A percentile compares a stretch with the other conserved stretches of the same genome.
Evolutionary conservation across 108 stramenopile genomes (phyloP).

Genomic region (Asterionellopsis glacialis): DNA sequence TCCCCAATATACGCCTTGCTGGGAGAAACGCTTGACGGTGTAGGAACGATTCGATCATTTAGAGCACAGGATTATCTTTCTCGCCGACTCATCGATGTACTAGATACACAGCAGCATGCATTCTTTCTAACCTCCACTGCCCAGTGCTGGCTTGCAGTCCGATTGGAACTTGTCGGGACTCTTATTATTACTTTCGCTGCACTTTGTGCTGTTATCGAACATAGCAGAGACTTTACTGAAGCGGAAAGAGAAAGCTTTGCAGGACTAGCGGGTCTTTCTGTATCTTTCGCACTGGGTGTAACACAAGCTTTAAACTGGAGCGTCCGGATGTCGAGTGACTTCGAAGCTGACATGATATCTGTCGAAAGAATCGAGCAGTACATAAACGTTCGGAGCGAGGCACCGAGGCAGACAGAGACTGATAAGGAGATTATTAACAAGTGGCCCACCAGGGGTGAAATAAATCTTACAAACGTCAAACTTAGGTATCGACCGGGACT

Average conservation of each 20-base stretch:
- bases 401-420: constrained; percentile 27
- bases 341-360: constrained; percentile 90
- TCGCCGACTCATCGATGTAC: constrained; percentile 50
- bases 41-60: constrained; percentile 91
- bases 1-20: constrained; percentile 92
- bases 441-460: constrained; percentile 78
- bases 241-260: constrained; percentile 61
- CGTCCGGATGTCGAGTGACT: constrained; percentile 88
- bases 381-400: constrained; percentile 51
- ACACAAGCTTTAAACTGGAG: constrained; percentile 93
- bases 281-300: constrained; percentile 84
- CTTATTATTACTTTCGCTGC: constrained; percentile 64
- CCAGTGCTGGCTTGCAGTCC: constrained; percentile 95
- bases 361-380: constrained; percentile 88
- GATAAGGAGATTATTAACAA: constrained; percentile 27
- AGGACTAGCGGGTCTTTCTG: constrained; percentile 90
- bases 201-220: constrained; percentile 64
- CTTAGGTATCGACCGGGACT: constrained; percentile 79
- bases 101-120: constrained; percentile 79
- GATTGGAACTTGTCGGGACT: constrained; percentile 87
- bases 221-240: constrained; percentile 3
- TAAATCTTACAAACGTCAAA: constrained; percentile 59
- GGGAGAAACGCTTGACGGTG: constrained; percentile 90
- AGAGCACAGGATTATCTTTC: constrained; percentile 63
- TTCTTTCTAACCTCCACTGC: constrained; percentile 81